These are phyloP conservation scores for Pleurotus eryngii DNA, from an alignment of 768 basidiomycete species.

Conservation along the genomic window DNA sequence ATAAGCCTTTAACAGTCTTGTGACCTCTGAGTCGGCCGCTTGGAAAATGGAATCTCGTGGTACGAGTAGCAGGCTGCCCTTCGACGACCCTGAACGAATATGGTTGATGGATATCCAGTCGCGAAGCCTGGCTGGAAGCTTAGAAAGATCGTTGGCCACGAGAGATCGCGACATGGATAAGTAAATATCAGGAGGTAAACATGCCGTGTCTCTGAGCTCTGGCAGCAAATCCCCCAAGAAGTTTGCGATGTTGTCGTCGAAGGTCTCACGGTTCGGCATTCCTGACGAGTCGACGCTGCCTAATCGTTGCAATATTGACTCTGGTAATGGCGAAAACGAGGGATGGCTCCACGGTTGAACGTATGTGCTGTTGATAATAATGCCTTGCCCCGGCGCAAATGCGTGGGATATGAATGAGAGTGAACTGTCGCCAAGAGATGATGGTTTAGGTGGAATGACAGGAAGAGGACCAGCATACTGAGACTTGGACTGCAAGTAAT, in stretches of 20 bases:
- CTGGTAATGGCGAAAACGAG: constrained; percentile 58
- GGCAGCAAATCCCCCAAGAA: constrained; percentile 51
- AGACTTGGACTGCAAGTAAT: constrained; percentile 4
- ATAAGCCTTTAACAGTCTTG: constrained; percentile 46
- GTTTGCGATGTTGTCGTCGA: constrained; percentile 44
- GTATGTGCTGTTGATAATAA: constrained; percentile 35
- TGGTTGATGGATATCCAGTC: constrained; percentile 62
- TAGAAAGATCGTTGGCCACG: constrained; percentile 35
- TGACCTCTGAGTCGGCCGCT: constrained; percentile 45
- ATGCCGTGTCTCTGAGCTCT: constrained; percentile 59
- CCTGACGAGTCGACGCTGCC: constrained; percentile 48
- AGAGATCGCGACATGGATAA: constrained; percentile 47
- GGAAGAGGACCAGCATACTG: not conserved
- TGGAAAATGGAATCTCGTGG: constrained; percentile 60
- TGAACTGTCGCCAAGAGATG: constrained; percentile 2
- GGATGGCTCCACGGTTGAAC: constrained; percentile 60
- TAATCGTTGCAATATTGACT: constrained; percentile 53
- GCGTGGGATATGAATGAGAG: constrained; percentile 45
- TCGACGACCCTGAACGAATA: constrained; percentile 57
- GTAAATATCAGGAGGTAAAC: constrained; percentile 53
- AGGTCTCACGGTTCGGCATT: constrained; percentile 55
- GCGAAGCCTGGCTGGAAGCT: constrained; percentile 32
- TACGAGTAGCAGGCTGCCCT: constrained; percentile 52
- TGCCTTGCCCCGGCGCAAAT: constrained; percentile 33
- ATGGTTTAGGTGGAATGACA: not conserved